phyloP scores from a whole-genome alignment of 73 alveolate species.

The Breviolum minutum region DNA sequence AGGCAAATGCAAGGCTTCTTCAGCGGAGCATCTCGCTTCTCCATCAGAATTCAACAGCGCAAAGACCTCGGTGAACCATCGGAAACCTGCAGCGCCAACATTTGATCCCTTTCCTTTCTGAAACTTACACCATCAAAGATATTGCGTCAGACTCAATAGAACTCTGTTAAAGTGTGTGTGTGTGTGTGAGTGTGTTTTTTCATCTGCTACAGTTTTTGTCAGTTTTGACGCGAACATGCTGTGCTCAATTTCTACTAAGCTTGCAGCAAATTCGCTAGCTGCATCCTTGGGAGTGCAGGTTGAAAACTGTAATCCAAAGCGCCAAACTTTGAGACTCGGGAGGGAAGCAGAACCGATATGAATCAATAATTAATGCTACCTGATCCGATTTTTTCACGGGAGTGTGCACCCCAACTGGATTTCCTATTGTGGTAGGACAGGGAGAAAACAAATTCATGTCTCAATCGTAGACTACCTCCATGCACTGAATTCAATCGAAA shows the following conservation, averaged over 20 bases:
- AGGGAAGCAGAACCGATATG: too few relatives aligned
- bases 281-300: neutral
- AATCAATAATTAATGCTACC: too few relatives aligned
- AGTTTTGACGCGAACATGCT: neutral
- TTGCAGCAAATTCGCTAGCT: constrained; percentile 1
- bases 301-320: too few relatives aligned
- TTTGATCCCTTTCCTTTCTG: neutral
- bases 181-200: too few relatives aligned
- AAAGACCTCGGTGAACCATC: neutral
- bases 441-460: too few relatives aligned
- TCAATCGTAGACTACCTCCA: too few relatives aligned
- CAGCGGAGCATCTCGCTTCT: constrained; percentile 15
- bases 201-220: too few relatives aligned
- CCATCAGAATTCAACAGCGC: constrained; percentile 9
- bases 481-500: neutral
- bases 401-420: too few relatives aligned
- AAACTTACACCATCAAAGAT: neutral
- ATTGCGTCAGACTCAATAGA: neutral
- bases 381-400: too few relatives aligned
- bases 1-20: constrained; percentile 8
- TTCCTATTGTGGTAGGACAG: too few relatives aligned
- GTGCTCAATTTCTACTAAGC: neutral
- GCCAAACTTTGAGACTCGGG: too few relatives aligned
- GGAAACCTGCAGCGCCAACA: neutral
- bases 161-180: too few relatives aligned